phyloP scores from a whole-genome alignment of 2,329 filamentous ascomycete genomes.

The Trichophyton rubrum region DNA sequence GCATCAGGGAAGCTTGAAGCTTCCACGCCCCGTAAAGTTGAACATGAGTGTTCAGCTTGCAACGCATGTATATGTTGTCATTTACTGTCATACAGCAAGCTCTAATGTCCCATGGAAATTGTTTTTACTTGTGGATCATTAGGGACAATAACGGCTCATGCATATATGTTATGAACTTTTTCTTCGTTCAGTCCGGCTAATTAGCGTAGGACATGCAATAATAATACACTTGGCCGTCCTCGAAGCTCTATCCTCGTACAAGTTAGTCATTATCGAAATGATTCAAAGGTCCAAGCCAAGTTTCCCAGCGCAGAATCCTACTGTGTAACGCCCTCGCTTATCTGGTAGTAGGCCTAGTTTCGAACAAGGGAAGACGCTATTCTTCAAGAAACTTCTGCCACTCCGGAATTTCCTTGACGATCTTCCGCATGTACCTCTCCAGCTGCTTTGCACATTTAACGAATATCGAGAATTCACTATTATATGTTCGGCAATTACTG shows the following conservation, averaged over 20 bases:
- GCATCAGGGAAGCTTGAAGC: not conserved
- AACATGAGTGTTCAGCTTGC: not conserved
- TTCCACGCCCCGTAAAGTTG: not conserved
- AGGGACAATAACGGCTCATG: too few species aligned
- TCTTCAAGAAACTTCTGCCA: conserved; percentile 44
- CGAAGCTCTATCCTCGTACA: too few species aligned
- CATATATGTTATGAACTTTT: too few species aligned
- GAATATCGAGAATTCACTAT: conserved; percentile 87
- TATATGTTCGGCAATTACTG: conserved; percentile 90
- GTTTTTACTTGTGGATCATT: not conserved
- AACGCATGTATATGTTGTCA: not conserved
- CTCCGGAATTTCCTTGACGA: conserved; percentile 82
- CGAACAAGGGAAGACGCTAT: not conserved
- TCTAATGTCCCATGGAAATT: not conserved
- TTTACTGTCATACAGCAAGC: not conserved
- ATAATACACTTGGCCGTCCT: too few species aligned
- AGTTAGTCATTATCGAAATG: too few species aligned
- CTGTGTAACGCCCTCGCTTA: not conserved
- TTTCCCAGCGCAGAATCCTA: not conserved
- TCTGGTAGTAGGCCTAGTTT: not conserved
- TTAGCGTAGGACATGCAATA: too few species aligned
- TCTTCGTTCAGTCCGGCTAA: too few species aligned
- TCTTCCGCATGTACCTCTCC: conserved; percentile 88
- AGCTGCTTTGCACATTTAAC: conserved; percentile 89
- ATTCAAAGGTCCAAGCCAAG: too few species aligned